Conservation (phyloP, 2,329 filamentous ascomycete genomes). For the Fusarium incarnatum region DNA sequence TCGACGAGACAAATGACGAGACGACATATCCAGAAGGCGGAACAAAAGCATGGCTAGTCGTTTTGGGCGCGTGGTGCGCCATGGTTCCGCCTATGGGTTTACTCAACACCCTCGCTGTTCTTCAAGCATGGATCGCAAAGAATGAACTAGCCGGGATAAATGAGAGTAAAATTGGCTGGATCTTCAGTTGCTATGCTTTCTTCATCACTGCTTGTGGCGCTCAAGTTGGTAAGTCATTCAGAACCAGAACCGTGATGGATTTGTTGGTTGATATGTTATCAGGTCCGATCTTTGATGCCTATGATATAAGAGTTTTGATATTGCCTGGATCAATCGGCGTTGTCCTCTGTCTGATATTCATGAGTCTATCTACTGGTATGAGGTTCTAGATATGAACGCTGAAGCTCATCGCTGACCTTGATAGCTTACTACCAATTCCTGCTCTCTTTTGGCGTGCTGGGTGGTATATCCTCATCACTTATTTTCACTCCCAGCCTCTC, state of each 20-base stretch:
- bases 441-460: constrained; percentile 73
- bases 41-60: constrained; percentile 71
- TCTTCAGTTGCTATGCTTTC: constrained; percentile 24
- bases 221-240: constrained; percentile 4
- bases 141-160: background rate
- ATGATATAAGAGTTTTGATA: constrained; percentile 71
- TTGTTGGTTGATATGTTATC: background rate
- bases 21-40: background rate
- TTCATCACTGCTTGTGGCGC: constrained; percentile 26
- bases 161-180: constrained; percentile 19
- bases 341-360: constrained; percentile 65
- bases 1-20: background rate
- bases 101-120: constrained; percentile 73
- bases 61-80: constrained; percentile 75
- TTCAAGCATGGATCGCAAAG: constrained; percentile 70
- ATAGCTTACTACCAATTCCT: constrained; percentile 71
- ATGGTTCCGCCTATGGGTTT: constrained; percentile 74
- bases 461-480: constrained; percentile 73
- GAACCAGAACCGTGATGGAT: fast-evolving
- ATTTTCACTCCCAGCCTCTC: constrained; percentile 77
- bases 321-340: constrained; percentile 67
- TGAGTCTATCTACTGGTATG: constrained; percentile 67
- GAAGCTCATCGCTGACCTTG: fast-evolving
- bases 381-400: fast-evolving
- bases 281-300: constrained; percentile 73